Conservation (phyloP, 148 eudicot species). For the Rhododendron ferrugineum region DNA sequence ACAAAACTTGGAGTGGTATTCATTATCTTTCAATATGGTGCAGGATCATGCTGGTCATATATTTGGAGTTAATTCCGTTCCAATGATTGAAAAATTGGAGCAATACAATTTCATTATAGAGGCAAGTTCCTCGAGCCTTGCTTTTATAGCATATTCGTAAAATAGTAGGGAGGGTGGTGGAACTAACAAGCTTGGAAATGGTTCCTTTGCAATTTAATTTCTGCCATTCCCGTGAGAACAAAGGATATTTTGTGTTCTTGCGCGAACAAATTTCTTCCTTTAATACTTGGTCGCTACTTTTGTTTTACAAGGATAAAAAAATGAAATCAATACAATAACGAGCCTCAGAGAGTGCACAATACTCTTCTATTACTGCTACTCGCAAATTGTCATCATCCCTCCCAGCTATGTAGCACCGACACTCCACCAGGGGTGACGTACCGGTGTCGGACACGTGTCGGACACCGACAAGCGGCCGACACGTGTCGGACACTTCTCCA, state of each 20-base stretch:
- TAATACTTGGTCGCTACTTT: neutral
- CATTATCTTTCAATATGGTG: conserved; percentile 13
- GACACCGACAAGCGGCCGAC: no score
- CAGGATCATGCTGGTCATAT: conserved; percentile 99
- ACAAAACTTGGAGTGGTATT: neutral
- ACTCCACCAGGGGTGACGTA: no score
- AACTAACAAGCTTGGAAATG: neutral
- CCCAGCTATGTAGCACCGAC: neutral
- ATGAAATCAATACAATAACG: neutral
- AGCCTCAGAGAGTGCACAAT: neutral
- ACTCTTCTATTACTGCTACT: neutral
- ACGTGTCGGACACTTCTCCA: no score
- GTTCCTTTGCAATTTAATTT: conserved; percentile 1
- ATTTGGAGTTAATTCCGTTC: conserved; percentile 85
- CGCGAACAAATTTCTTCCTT: neutral
- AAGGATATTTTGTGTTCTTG: neutral
- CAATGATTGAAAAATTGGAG: conserved; percentile 86
- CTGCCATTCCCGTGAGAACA: neutral
- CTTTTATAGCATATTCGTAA: neutral
- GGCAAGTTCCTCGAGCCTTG: conserved; percentile 37
- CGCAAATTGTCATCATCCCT: neutral
- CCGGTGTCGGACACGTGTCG: no score
- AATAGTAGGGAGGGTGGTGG: neutral
- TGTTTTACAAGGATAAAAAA: neutral
- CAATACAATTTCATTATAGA: conserved; percentile 75